Percentiles rank a stretch among this genome's conserved stretches.
Evolutionary conservation across 164 flowering plant species (phyloP).

Genomic region (Stephania yunnanensis): DNA sequence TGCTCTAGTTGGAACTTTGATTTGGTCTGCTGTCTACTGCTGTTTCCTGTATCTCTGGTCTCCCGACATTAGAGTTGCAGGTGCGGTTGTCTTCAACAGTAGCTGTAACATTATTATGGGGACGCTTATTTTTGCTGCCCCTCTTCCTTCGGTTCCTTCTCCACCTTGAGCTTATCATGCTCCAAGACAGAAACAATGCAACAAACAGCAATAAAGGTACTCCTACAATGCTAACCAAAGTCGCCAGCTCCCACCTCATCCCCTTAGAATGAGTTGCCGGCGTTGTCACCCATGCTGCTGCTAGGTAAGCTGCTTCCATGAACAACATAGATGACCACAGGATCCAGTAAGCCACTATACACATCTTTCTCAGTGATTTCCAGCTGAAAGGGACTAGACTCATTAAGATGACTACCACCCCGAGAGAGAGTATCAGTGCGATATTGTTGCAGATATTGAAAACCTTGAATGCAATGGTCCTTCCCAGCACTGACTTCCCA

Average conservation of each 20-base stretch:
- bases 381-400: constrained; percentile 46
- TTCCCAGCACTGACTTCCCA: constrained; percentile 37
- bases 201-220: constrained; percentile 28
- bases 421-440: constrained; percentile 44
- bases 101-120: constrained; percentile 24
- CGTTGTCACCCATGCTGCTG: constrained; percentile 40
- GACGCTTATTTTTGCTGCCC: constrained; percentile 24
- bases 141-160: constrained; percentile 33
- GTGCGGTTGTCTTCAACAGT: constrained; percentile 25
- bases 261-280: constrained; percentile 25
- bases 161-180: constrained; percentile 28
- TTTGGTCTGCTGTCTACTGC: too few relatives aligned
- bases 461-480: constrained; percentile 36
- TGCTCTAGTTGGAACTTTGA: too few relatives aligned
- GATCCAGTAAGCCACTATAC: constrained; percentile 34
- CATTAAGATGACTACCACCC: constrained; percentile 45
- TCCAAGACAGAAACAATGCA: constrained; percentile 22
- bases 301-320: constrained; percentile 49
- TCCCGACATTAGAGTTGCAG: constrained; percentile 43
- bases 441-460: constrained; percentile 42
- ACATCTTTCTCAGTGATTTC: constrained; percentile 38
- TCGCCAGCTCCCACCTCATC: constrained; percentile 25
- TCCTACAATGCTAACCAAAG: constrained; percentile 33
- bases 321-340: constrained; percentile 49
- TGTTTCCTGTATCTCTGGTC: constrained; percentile 24